Evolutionary conservation across 2,329 filamentous ascomycete genomes (phyloP).

Genomic region (Sclerotinia nivalis): DNA sequence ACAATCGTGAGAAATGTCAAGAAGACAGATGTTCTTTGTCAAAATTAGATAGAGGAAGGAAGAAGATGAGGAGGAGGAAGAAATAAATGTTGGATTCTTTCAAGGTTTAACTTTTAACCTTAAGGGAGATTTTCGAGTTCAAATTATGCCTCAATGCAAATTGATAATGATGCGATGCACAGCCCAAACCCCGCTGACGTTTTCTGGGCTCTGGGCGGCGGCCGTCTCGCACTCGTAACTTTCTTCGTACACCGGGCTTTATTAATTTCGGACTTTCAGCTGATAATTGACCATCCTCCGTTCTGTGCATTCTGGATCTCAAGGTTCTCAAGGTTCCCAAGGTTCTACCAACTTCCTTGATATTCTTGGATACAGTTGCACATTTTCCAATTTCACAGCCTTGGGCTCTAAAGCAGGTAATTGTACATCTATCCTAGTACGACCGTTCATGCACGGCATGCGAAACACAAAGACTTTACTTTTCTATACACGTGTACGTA

Average conservation of each 20-base stretch:
- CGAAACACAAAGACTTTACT: not conserved
- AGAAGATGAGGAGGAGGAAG: not conserved
- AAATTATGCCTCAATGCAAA: conserved; percentile 8
- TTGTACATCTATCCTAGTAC: not conserved
- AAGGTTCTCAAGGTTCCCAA: not conserved
- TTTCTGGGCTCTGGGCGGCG: not conserved
- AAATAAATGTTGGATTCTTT: not conserved
- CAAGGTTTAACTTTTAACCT: not conserved
- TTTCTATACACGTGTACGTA: conserved; percentile 4
- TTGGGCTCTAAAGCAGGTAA: not conserved
- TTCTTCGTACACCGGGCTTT: not conserved
- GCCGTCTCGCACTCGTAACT: not conserved
- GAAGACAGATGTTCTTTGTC: conserved; percentile 1
- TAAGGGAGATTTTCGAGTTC: not conserved
- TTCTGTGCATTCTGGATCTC: not conserved
- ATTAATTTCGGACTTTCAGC: not conserved
- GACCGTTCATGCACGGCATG: not conserved
- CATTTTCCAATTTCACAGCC: not conserved
- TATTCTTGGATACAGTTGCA: not conserved
- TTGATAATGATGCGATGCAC: conserved; percentile 11
- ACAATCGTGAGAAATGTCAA: not conserved
- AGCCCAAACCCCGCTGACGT: conserved; percentile 20
- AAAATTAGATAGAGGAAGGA: not conserved
- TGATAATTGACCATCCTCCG: not conserved
- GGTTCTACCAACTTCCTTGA: not conserved